These are phyloP conservation scores for Paramecium sexaurelia DNA, from an alignment of 73 alveolate species.

Conservation along the genomic window DNA sequence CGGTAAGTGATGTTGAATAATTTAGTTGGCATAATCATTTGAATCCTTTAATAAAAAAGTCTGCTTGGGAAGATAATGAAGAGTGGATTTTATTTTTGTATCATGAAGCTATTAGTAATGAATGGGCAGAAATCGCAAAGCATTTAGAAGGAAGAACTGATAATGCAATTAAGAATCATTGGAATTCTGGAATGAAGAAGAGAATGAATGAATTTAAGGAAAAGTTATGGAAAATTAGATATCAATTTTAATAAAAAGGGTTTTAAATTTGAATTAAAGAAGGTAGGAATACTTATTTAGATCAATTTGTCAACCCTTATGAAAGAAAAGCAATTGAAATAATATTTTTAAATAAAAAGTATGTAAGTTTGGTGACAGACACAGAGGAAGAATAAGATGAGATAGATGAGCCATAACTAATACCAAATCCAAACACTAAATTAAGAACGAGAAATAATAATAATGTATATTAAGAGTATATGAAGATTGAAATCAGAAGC, in stretches of 20 bases:
- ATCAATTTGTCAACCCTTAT: background rate
- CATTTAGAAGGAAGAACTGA: constrained; percentile 80
- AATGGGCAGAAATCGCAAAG: constrained; percentile 96
- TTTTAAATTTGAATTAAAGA: background rate
- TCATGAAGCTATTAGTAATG: constrained; percentile 91
- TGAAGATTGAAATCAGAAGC: background rate
- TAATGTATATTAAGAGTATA: background rate
- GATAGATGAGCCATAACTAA: background rate
- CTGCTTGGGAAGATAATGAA: constrained; percentile 95
- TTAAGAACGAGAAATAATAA: background rate
- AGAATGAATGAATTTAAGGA: constrained; percentile 69
- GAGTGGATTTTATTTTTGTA: constrained; percentile 94
- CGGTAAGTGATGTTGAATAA: background rate
- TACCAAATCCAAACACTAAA: background rate
- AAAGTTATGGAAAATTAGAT: background rate
- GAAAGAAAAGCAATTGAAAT: constrained; percentile 49
- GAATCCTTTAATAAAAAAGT: constrained; percentile 95
- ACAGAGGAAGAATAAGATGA: constrained; percentile 14
- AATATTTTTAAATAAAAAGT: background rate
- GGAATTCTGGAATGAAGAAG: constrained; percentile 83
- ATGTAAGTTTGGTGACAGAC: background rate
- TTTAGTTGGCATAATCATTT: constrained; percentile 97
- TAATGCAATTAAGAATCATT: constrained; percentile 84
- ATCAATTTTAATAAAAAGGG: constrained; percentile 51
- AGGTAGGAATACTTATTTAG: constrained; percentile 8